Evolutionary conservation across 2,329 filamentous ascomycete species (phyloP).

Genomic region (Arthroderma sp.): DNA sequence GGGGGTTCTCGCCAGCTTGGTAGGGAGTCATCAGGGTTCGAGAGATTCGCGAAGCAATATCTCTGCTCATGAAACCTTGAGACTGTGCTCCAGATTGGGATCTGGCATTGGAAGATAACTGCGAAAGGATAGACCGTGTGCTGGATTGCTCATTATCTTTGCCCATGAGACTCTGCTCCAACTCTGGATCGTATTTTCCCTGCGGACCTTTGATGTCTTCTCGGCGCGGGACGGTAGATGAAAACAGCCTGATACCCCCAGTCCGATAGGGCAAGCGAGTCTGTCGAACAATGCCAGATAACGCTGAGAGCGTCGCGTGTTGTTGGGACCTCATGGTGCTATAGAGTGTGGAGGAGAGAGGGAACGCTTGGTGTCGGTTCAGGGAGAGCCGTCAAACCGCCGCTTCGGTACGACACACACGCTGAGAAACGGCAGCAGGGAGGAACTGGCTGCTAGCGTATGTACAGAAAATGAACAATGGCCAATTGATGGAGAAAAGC

Average conservation of each 20-base stretch:
- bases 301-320: too few species aligned
- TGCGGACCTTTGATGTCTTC: background rate
- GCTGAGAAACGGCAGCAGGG: too few species aligned
- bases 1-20: background rate
- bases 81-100: background rate
- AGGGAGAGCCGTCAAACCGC: too few species aligned
- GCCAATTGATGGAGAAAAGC: too few species aligned
- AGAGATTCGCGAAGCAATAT: constrained; percentile 1
- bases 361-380: too few species aligned
- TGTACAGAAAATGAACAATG: too few species aligned
- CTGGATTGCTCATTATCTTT: background rate
- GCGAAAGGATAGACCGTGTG: background rate
- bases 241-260: background rate
- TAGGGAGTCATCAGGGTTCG: constrained; percentile 3
- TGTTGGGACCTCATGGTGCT: too few species aligned
- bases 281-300: too few species aligned
- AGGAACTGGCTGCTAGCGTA: too few species aligned
- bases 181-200: background rate
- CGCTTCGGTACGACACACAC: too few species aligned
- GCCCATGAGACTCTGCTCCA: background rate
- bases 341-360: too few species aligned
- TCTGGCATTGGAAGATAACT: background rate
- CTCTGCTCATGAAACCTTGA: background rate
- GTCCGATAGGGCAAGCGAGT: too few species aligned
- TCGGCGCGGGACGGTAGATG: background rate